A percentile compares a stretch with the other conserved stretches of the same genome.
Evolutionary conservation across 805 yeast genomes (phyloP).

Genomic region (Barnettozyma sp.): DNA sequence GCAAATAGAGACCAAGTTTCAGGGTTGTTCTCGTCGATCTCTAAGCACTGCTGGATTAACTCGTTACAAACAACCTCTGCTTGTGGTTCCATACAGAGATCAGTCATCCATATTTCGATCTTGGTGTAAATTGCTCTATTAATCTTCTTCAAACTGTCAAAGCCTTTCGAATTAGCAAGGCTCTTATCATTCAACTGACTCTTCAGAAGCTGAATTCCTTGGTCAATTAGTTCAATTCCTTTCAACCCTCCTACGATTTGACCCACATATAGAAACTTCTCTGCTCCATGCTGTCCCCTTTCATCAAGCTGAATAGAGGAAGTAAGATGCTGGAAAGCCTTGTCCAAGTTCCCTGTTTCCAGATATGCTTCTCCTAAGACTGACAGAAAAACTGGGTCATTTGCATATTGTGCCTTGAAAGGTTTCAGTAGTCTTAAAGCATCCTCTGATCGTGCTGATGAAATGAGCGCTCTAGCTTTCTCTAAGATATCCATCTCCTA

Average conservation of each 20-base stretch:
- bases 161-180: too few species aligned
- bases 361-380: slow-evolving; percentile 68
- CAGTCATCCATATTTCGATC: slow-evolving; percentile 97
- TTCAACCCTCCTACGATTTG: slow-evolving; percentile 80
- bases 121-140: slow-evolving; percentile 75
- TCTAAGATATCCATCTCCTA: not conserved
- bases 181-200: slow-evolving; percentile 27
- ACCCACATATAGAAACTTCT: slow-evolving; percentile 84
- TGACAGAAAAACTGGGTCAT: slow-evolving; percentile 43
- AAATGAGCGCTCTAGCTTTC: slow-evolving; percentile 6
- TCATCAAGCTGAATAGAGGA: slow-evolving; percentile 66
- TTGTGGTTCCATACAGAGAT: slow-evolving; percentile 85
- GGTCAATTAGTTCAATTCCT: slow-evolving; percentile 56
- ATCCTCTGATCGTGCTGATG: slow-evolving; percentile 19
- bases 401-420: slow-evolving; percentile 27
- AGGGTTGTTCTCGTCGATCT: slow-evolving; percentile 48
- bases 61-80: slow-evolving; percentile 80
- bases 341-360: slow-evolving; percentile 74
- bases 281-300: slow-evolving; percentile 57
- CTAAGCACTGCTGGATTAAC: slow-evolving; percentile 56
- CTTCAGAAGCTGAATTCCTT: slow-evolving; percentile 53
- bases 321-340: slow-evolving; percentile 58
- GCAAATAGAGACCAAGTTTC: slow-evolving; percentile 80
- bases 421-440: slow-evolving; percentile 32
- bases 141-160: slow-evolving; percentile 44